phyloP scores from a whole-genome alignment of 345 rosid genomes.

The Zanthoxylum bungeanum region DNA sequence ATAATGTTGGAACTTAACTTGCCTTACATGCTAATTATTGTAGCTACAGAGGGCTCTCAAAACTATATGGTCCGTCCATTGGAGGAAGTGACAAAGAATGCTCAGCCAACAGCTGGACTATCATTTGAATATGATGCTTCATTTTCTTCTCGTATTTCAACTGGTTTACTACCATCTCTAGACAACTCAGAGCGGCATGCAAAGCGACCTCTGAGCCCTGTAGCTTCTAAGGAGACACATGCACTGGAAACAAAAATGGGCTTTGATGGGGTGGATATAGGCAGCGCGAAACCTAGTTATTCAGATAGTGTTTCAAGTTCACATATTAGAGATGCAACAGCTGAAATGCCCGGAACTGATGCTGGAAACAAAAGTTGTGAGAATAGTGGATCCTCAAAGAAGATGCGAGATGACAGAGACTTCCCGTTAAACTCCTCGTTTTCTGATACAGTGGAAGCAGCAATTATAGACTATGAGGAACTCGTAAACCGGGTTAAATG shows the following conservation, averaged over 20 bases:
- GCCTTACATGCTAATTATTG: slow-evolving; percentile 4
- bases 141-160: slow-evolving; percentile 17
- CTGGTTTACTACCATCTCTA: slow-evolving; percentile 4
- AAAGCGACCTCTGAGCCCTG: slow-evolving; percentile 11
- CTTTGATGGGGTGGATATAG: slow-evolving; percentile 14
- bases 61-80: slow-evolving; percentile 6
- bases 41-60: slow-evolving; percentile 14
- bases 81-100: slow-evolving; percentile 15
- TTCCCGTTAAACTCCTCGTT: slow-evolving; percentile 31
- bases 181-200: slow-evolving; percentile 2
- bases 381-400: slow-evolving; percentile 19
- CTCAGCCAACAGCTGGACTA: slow-evolving; percentile 2
- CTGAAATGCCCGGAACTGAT: slow-evolving; percentile 14
- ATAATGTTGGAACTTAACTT: neutral
- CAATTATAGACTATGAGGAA: slow-evolving; percentile 62
- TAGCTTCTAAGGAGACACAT: neutral
- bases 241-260: slow-evolving; percentile 10
- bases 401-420: slow-evolving; percentile 23
- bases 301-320: slow-evolving; percentile 32
- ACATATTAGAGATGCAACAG: slow-evolving; percentile 18
- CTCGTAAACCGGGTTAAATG: slow-evolving; percentile 47
- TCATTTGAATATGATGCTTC: slow-evolving; percentile 1
- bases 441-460: slow-evolving; percentile 51
- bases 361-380: slow-evolving; percentile 5
- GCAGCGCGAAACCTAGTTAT: slow-evolving; percentile 17